Conservation (phyloP, 208 protist genomes). For the Phytomonas francai region DNA sequence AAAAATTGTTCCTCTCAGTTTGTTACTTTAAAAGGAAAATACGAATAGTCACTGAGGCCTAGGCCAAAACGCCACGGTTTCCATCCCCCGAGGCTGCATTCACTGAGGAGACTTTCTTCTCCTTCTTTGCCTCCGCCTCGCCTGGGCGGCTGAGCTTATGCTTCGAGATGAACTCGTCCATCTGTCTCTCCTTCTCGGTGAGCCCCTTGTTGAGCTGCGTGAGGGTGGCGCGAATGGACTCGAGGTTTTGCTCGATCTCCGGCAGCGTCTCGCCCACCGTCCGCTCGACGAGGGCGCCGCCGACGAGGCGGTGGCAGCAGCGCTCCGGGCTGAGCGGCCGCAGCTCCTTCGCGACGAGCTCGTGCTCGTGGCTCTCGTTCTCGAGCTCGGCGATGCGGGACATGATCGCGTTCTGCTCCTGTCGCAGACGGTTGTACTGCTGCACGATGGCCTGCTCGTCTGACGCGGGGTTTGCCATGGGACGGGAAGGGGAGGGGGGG, state of each 20-base stretch:
- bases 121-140: background rate
- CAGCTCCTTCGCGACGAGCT: slow-evolving; percentile 84
- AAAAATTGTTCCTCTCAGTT: background rate
- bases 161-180: slow-evolving; percentile 81
- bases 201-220: slow-evolving; percentile 68
- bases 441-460: slow-evolving; percentile 69
- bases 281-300: slow-evolving; percentile 92
- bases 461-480: slow-evolving; percentile 7
- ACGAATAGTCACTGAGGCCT: slow-evolving; percentile 6
- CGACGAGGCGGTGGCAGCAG: slow-evolving; percentile 93
- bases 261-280: slow-evolving; percentile 93
- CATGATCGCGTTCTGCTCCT: slow-evolving; percentile 82
- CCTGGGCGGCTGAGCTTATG: slow-evolving; percentile 61
- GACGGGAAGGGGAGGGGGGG: background rate
- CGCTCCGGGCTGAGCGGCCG: slow-evolving; percentile 79
- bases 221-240: slow-evolving; percentile 63
- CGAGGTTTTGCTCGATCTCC: slow-evolving; percentile 88
- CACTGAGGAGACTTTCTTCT: slow-evolving; percentile 26
- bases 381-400: slow-evolving; percentile 85
- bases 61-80: slow-evolving; percentile 64
- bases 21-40: background rate
- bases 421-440: slow-evolving; percentile 79
- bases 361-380: slow-evolving; percentile 86
- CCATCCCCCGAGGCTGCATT: slow-evolving; percentile 18
- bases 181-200: slow-evolving; percentile 71